These are phyloP conservation scores for Coemansia sp. DNA, from an alignment of 192 early-diverging fungal species.

Conservation along the genomic window DNA sequence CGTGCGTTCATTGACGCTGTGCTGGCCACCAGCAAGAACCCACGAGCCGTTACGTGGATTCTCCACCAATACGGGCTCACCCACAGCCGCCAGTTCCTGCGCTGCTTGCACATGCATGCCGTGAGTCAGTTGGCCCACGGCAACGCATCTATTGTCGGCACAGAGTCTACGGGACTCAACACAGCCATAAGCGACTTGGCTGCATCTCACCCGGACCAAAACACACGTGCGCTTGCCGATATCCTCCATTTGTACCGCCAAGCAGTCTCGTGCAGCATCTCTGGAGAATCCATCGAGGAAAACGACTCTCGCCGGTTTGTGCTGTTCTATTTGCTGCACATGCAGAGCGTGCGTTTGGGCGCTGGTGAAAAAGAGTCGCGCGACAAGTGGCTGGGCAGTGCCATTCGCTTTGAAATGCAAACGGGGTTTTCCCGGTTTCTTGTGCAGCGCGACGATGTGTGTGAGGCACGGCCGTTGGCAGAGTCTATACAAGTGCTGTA, in stretches of 20 bases:
- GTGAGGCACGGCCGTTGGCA: slow-evolving; percentile 18
- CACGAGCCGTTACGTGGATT: slow-evolving; percentile 39
- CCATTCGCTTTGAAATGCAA: slow-evolving; percentile 45
- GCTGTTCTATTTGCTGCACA: slow-evolving; percentile 38
- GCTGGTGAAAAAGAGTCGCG: neutral
- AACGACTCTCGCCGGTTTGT: slow-evolving; percentile 42
- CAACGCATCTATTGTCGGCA: neutral
- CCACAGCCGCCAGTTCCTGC: slow-evolving; percentile 23
- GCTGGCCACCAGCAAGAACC: slow-evolving; percentile 24
- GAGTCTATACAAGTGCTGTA: slow-evolving; percentile 32
- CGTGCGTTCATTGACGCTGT: slow-evolving; percentile 21
- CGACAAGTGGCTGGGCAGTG: slow-evolving; percentile 27
- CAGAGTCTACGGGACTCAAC: slow-evolving; percentile 20
- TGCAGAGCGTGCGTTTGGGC: slow-evolving; percentile 5
- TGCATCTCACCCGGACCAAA: slow-evolving; percentile 11
- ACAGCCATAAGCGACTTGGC: slow-evolving; percentile 32
- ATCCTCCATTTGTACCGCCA: slow-evolving; percentile 28
- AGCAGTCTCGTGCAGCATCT: neutral
- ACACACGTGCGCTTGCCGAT: slow-evolving; percentile 16
- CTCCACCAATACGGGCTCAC: slow-evolving; percentile 34
- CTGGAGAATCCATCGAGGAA: neutral
- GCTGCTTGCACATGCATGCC: slow-evolving; percentile 33
- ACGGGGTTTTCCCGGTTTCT: slow-evolving; percentile 35
- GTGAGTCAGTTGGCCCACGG: slow-evolving; percentile 20
- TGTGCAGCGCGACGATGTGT: slow-evolving; percentile 14